Conservation (phyloP, 768 basidiomycete genomes). For the Pleurotus salmoneostramineus region DNA sequence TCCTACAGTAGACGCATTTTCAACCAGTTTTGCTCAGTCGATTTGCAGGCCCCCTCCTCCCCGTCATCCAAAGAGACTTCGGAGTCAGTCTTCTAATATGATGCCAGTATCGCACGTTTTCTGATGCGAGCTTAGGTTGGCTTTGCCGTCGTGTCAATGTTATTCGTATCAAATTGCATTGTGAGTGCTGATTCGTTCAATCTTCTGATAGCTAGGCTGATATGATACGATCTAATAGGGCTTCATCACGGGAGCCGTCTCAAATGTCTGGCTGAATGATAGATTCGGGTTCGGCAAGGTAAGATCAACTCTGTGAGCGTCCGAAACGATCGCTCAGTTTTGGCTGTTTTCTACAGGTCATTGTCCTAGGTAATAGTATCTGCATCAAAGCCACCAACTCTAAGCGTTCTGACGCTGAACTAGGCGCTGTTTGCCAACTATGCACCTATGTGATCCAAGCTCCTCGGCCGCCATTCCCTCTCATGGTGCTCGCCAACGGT, state of each 20-base stretch:
- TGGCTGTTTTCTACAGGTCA: constrained; percentile 12
- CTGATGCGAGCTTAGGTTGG: constrained; percentile 25
- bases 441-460: constrained; percentile 40
- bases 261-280: constrained; percentile 44
- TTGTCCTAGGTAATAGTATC: constrained; percentile 17
- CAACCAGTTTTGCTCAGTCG: not conserved
- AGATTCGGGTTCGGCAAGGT: constrained; percentile 47
- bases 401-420: too few relatives aligned
- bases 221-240: too few relatives aligned
- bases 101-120: not conserved
- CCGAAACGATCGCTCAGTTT: too few relatives aligned
- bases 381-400: not conserved
- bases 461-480: constrained; percentile 48
- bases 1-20: too few relatives aligned
- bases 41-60: constrained; percentile 18
- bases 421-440: constrained; percentile 40
- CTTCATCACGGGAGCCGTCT: constrained; percentile 39
- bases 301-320: too few relatives aligned
- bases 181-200: constrained; percentile 19
- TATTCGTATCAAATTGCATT: constrained; percentile 34
- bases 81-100: constrained; percentile 15
- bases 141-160: constrained; percentile 45
- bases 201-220: too few relatives aligned
- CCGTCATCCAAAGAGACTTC: constrained; percentile 21
- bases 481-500: constrained; percentile 40